Base-by-base conservation (phyloP, 176 grass and related monocot species). In the Ampelocalamus luodianensis region DNA sequence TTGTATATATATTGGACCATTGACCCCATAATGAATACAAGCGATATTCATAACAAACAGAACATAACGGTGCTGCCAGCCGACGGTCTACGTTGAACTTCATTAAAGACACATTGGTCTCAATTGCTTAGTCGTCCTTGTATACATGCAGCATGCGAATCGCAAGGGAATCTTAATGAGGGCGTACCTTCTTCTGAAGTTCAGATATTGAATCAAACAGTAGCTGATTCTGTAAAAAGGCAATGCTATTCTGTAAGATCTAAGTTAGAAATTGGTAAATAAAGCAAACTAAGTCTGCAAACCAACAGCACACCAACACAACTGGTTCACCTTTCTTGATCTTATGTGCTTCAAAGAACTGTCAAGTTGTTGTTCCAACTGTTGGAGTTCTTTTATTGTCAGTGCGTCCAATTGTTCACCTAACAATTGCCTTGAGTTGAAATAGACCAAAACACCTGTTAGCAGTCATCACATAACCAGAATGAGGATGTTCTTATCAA, bases 281-380 rank as follows among this genome's bases (percentile, higher is more conserved):
- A 8, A 27, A 53, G 13, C 15, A 83, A 88, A 82, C 4, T 69
- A 62, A 65, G 11, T 64, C 7, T 40, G 72, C 39, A 69, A 6
- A 54, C 0, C 27, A n/a, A n/a, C n/a, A n/a, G n/a, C n/a, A n/a
- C n/a, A n/a, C n/a, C n/a, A n/a, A n/a, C 80, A 73, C 51, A 87
- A 84, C 23, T 67, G 34, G 42, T 63, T 89, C 61, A 94, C 95
- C 90, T 92, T 97, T 93, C 88, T 94, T 89, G 90, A 91, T 89
- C 92, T 90, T 78, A 94, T 97, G 76, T 84, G 88, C 81, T 88
- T 94, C 87, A 97, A 84, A 89, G 92, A 91, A 86, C 65, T 36
- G 43, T 97, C 92, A 43, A 97, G 79, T 59, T 97, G 95, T 14
- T 91, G 90, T 83, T 97, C 95, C 92, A 97, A 75, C 67, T 94